Evolutionary conservation across 495 filamentous ascomycete genomes (phyloP).

Genomic region (Neurospora sp.): DNA sequence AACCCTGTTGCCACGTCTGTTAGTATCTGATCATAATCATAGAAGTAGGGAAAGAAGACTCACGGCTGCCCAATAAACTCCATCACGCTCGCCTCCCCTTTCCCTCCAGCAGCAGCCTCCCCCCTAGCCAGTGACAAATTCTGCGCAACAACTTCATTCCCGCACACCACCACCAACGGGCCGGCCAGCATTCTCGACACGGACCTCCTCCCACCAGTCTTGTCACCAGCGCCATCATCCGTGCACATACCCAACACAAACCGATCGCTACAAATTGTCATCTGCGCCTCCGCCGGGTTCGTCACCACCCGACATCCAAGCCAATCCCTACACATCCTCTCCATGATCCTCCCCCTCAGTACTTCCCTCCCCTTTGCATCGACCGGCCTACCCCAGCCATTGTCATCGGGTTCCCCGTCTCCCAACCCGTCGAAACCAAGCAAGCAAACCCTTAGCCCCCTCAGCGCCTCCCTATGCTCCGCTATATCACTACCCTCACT

Average conservation of each 20-base stretch:
- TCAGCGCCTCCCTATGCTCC: conserved; percentile 21
- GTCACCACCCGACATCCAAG: neutral
- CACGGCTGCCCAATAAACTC: conserved; percentile 25
- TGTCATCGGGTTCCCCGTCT: neutral
- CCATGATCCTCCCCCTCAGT: conserved; percentile 3
- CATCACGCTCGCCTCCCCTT: conserved; percentile 12
- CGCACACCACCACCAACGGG: conserved; percentile 10
- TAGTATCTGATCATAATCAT: neutral
- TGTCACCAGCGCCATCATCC: neutral
- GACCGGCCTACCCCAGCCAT: neutral
- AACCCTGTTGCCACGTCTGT: conserved; percentile 15
- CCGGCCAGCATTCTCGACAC: neutral
- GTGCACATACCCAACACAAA: neutral
- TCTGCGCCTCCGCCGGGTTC: neutral
- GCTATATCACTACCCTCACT: conserved; percentile 7
- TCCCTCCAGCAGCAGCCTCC: conserved; percentile 8
- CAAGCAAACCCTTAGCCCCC: conserved; percentile 22
- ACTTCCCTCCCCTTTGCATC: neutral
- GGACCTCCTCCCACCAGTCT: neutral
- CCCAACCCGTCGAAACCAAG: conserved; percentile 16
- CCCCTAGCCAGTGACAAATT: neutral
- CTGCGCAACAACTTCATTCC: conserved; percentile 18
- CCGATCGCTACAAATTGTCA: neutral
- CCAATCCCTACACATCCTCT: conserved; percentile 19
- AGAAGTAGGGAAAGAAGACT: neutral